phyloP scores from a whole-genome alignment of 2,329 filamentous ascomycete species.

The Aspergillus caelatus region DNA sequence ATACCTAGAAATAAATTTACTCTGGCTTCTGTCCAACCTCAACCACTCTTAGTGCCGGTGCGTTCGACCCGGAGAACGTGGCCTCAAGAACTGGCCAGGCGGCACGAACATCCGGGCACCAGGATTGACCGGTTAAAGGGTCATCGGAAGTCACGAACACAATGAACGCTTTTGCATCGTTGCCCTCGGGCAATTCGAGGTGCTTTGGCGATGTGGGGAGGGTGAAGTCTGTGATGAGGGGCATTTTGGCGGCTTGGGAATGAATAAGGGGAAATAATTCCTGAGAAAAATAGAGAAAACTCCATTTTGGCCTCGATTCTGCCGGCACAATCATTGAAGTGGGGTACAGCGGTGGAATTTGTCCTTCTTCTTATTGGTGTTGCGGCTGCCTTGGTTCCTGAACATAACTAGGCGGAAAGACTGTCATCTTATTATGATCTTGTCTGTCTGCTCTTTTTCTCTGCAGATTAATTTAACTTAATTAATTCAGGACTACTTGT shows the following conservation, averaged over 20 bases:
- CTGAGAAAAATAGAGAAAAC: background rate
- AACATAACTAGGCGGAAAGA: too few species aligned
- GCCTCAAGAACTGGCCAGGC: conserved; percentile 36
- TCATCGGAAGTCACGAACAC: conserved; percentile 43
- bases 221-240: conserved; percentile 25
- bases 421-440: too few species aligned
- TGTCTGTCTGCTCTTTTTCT: too few species aligned
- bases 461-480: too few species aligned
- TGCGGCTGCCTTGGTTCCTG: too few species aligned
- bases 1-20: conserved; percentile 27
- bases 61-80: conserved; percentile 30
- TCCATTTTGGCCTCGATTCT: background rate
- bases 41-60: conserved; percentile 32
- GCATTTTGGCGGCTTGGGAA: conserved; percentile 26
- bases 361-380: too few species aligned
- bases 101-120: conserved; percentile 46
- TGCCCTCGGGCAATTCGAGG: conserved; percentile 31
- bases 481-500: too few species aligned
- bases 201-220: conserved; percentile 21
- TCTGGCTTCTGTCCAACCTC: conserved; percentile 39
- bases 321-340: too few species aligned
- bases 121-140: conserved; percentile 38
- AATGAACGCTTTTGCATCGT: conserved; percentile 33
- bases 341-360: too few species aligned
- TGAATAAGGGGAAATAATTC: background rate